Evolutionary conservation across 306 rosid species (phyloP), one percentile per base, ranked within the genome.

Genomic region (Mimosa bimucronata): DNA sequence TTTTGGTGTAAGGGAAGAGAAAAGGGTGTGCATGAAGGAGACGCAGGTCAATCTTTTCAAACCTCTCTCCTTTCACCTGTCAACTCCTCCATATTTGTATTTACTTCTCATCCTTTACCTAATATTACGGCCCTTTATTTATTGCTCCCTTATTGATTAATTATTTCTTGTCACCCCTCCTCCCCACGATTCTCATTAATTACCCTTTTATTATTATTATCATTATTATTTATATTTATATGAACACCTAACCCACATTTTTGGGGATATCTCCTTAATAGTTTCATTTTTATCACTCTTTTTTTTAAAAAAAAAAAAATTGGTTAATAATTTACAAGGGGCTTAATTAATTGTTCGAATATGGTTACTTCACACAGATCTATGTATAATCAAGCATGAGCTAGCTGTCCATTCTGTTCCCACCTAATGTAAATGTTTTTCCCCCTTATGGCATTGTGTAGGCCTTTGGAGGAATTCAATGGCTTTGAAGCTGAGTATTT

Each of bases 21-120:
- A 55, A 84, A 71, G 83, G 77, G 83, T 71, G 85, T 78, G 87
- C 87, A 83, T 80, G 88, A 78, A 73, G 77, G 84, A 84, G 86
- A 85, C 83, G 41, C 89, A 88, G 90, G 90, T 88, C 94, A 90
- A 90, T 86, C 88, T 89, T 87, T 87, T 88, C 78, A 86, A 83
- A 83, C 60, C 80, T 55, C 74, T 57, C 26, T 58, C 73, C 60
- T 64, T 68, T 81, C 84, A 84, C 83, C 82, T 82, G 90, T 90
- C 92, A 82, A 82, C 75, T 89, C 85, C 79, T 81, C 70, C 50
- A 4, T 19, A 55, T 72, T 90, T 87, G 81, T 88, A 89, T 89
- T 86, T 84, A 87, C 86, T 85, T 52, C 82, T 86, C 10, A 1
- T 40, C 52, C 81, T 65, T 74, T 75, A 69, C 44, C 91, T 86